These are phyloP conservation scores for Ophiostoma sp. DNA, from an alignment of 2,329 filamentous ascomycete genomes.

Conservation along the genomic window DNA sequence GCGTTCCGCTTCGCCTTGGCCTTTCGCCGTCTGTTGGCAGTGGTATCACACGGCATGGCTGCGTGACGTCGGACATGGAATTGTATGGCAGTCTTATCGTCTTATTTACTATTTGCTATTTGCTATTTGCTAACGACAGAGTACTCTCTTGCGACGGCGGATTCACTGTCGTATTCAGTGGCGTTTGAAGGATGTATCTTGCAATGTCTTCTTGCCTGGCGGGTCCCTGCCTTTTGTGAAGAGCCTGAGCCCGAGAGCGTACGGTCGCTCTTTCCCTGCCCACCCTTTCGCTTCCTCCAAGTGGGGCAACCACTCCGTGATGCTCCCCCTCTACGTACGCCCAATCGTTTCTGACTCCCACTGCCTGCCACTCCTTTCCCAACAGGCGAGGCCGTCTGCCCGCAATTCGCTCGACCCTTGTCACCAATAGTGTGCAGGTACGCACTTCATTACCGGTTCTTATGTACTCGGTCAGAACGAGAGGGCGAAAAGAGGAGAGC, in stretches of 20 bases:
- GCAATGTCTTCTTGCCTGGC: neutral
- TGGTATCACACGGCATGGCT: neutral
- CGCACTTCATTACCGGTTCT: neutral
- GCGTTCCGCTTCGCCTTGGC: slow-evolving; percentile 1
- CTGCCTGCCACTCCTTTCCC: neutral
- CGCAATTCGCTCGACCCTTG: slow-evolving; percentile 5
- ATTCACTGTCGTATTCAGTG: neutral
- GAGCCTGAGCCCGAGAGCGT: neutral
- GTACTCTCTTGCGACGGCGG: too few relatives aligned
- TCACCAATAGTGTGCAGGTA: neutral
- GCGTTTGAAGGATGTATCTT: neutral
- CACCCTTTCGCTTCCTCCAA: neutral
- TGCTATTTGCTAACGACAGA: neutral
- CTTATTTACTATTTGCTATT: neutral
- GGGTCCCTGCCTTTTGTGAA: neutral
- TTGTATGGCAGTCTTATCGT: too few relatives aligned
- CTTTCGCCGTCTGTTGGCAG: neutral
- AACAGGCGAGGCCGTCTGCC: slow-evolving; percentile 4
- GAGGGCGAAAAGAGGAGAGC: neutral
- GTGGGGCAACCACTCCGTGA: neutral
- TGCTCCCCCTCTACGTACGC: neutral
- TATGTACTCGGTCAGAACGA: neutral
- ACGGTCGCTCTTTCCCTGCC: neutral
- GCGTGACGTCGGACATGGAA: neutral
- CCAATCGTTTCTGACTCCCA: neutral